phyloP scores from a whole-genome alignment of 768 basidiomycete genomes.

The Neoboletus subvelutipes region DNA sequence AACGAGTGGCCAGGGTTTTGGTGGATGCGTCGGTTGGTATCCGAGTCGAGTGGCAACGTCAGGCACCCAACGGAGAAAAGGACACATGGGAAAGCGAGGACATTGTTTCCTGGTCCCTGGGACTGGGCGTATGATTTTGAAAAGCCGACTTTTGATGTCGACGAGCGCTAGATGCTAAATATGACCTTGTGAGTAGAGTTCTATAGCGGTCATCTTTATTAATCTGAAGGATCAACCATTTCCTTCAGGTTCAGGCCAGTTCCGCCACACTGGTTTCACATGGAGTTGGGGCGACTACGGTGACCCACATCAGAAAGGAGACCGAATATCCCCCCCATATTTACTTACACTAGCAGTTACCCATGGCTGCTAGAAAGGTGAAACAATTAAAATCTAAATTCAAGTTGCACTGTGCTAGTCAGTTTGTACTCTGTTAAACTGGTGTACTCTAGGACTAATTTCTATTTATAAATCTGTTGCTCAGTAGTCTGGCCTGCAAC shows the following conservation, averaged over 20 bases:
- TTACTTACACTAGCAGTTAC: not conserved
- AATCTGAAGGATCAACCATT: not conserved
- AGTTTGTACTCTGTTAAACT: not conserved
- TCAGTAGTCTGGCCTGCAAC: not conserved
- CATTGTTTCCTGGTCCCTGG: constrained; percentile 25
- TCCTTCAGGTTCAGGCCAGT: not conserved
- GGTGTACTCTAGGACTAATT: not conserved
- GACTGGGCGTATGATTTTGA: constrained; percentile 17
- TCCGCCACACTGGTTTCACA: not conserved
- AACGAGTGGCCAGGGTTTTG: constrained; percentile 19
- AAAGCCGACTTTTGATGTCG: not conserved
- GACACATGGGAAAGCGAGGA: constrained; percentile 30
- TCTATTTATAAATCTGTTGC: not conserved
- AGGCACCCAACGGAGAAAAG: constrained; percentile 15
- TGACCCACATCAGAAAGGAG: not conserved
- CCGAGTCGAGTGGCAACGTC: constrained; percentile 27
- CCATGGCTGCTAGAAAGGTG: not conserved
- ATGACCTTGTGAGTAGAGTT: not conserved
- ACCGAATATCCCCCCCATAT: not conserved
- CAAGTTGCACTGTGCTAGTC: not conserved
- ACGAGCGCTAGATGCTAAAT: not conserved
- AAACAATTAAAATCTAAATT: not conserved
- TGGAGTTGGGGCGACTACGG: not conserved
- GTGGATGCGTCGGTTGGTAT: constrained; percentile 30
- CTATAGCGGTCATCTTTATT: not conserved